phyloP scores from a whole-genome alignment of 164 flowering plant genomes.

The Echeveria elegans region DNA sequence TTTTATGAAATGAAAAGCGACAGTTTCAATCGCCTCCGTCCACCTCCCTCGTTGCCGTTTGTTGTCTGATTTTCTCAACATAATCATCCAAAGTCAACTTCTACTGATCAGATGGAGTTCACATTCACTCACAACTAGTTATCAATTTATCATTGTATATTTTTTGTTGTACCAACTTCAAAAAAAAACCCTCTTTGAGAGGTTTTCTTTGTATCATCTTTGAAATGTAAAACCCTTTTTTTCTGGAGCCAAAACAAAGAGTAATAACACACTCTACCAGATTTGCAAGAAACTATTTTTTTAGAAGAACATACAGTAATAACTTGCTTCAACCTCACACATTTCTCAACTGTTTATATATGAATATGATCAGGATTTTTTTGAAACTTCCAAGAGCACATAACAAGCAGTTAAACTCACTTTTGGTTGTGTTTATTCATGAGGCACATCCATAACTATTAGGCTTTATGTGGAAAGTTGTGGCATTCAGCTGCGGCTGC shows the following conservation, averaged over 20 bases:
- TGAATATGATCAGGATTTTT: neutral
- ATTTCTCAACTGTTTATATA: neutral
- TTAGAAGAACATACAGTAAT: neutral
- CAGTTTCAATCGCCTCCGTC: no score
- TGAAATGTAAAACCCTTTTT: neutral
- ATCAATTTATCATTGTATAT: neutral
- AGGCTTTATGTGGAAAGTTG: neutral
- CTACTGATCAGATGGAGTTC: conserved; percentile 22
- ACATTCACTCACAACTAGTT: neutral
- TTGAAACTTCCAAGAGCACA: neutral
- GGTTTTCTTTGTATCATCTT: neutral
- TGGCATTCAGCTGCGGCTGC: neutral
- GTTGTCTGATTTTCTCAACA: no score
- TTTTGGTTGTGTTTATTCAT: neutral
- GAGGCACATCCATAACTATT: neutral
- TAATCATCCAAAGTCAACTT: conserved; percentile 51
- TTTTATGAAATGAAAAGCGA: no score
- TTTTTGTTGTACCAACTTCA: neutral
- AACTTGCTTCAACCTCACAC: neutral
- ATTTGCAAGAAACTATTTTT: no score
- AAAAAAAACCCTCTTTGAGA: neutral
- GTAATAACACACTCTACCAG: neutral
- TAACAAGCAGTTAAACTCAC: neutral
- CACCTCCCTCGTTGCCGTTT: no score
- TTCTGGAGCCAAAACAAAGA: neutral